phyloP scores from a whole-genome alignment of 2,329 filamentous ascomycete species.

The Fulvia fulva region DNA sequence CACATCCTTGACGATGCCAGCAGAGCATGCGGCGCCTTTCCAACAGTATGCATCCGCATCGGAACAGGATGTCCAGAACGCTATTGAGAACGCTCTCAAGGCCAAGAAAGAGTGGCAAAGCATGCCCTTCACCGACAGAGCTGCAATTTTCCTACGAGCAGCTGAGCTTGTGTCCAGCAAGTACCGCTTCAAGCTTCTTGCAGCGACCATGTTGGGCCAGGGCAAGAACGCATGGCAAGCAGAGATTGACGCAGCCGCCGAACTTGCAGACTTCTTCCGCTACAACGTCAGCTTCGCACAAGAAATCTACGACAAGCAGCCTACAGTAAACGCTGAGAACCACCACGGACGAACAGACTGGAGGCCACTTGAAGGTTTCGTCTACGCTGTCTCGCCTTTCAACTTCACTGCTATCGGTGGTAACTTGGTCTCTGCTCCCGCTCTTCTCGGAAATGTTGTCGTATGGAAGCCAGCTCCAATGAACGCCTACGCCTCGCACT shows the following conservation, averaged over 20 bases:
- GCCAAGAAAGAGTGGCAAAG: slow-evolving; percentile 81
- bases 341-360: slow-evolving; percentile 91
- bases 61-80: slow-evolving; percentile 66
- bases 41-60: slow-evolving; percentile 82
- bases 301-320: slow-evolving; percentile 82
- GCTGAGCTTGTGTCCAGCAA: slow-evolving; percentile 84
- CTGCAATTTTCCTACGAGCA: slow-evolving; percentile 89
- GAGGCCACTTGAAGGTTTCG: slow-evolving; percentile 85
- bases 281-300: slow-evolving; percentile 93
- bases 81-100: slow-evolving; percentile 78
- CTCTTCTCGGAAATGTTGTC: slow-evolving; percentile 86
- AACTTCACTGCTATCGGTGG: slow-evolving; percentile 94
- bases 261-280: slow-evolving; percentile 79
- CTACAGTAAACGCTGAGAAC: slow-evolving; percentile 72
- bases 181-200: slow-evolving; percentile 94
- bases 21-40: slow-evolving; percentile 69
- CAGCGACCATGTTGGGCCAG: slow-evolving; percentile 89
- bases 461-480: slow-evolving; percentile 91
- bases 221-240: slow-evolving; percentile 98
- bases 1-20: slow-evolving; percentile 72
- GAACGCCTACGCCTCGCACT: slow-evolving; percentile 79
- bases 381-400: slow-evolving; percentile 89
- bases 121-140: slow-evolving; percentile 85
- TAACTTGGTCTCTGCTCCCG: slow-evolving; percentile 76
- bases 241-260: slow-evolving; percentile 90